phyloP scores from a whole-genome alignment of 1,139 yeast genomes.

The Saccharomyces hybrid region DNA sequence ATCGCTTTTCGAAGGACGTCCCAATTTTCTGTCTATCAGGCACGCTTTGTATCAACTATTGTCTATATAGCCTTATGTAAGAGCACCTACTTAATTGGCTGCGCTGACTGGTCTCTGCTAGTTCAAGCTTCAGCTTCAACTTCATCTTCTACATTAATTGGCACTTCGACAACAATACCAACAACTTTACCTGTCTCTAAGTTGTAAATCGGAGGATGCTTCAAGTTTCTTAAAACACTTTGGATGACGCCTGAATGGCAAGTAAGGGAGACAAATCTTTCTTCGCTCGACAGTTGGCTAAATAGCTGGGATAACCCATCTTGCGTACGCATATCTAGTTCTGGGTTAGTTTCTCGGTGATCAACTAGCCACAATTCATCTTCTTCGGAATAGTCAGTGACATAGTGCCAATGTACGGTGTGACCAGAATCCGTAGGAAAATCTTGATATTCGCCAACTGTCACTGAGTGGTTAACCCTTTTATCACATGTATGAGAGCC shows the following conservation, averaged over 20 bases:
- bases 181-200: slow-evolving; percentile 57
- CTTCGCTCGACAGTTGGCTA: slow-evolving; percentile 29
- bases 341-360: slow-evolving; percentile 40
- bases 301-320: slow-evolving; percentile 33
- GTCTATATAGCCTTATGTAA: neutral
- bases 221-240: slow-evolving; percentile 43
- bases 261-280: slow-evolving; percentile 42
- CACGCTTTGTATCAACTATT: neutral
- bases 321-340: slow-evolving; percentile 46
- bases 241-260: slow-evolving; percentile 59
- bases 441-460: slow-evolving; percentile 18
- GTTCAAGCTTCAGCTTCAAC: neutral
- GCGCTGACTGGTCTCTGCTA: neutral
- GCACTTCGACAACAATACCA: slow-evolving; percentile 44
- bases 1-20: neutral
- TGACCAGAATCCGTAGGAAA: slow-evolving; percentile 12
- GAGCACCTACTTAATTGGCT: neutral
- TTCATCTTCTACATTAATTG: neutral
- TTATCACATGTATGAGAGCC: slow-evolving; percentile 66
- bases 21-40: neutral
- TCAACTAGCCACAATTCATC: slow-evolving; percentile 39
- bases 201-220: slow-evolving; percentile 45
- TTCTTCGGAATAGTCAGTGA: slow-evolving; percentile 40
- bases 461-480: slow-evolving; percentile 33
- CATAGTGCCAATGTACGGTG: slow-evolving; percentile 38